A percentile compares a stretch with the other conserved stretches of the same genome.
These are phyloP conservation scores for Penicillium sp. DNA, from an alignment of 2,329 filamentous ascomycete species.

Conservation along the genomic window DNA sequence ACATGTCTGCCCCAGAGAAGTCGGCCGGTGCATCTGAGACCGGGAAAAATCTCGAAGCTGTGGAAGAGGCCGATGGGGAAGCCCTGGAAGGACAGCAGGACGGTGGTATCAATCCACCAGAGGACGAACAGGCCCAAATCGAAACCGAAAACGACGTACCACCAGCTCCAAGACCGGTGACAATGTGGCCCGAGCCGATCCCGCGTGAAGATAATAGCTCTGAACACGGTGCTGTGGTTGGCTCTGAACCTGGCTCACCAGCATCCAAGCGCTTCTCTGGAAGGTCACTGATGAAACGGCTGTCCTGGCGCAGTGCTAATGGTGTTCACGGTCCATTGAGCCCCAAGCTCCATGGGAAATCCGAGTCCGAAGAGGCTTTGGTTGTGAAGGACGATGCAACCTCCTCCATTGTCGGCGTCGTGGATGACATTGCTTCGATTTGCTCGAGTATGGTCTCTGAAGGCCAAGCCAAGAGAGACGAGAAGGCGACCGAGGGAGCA, in stretches of 20 bases:
- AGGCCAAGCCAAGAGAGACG: not conserved
- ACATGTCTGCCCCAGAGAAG: constrained; percentile 25
- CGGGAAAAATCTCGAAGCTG: constrained; percentile 22
- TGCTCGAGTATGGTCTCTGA: constrained; percentile 21
- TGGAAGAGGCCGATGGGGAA: constrained; percentile 17
- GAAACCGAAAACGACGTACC: not conserved
- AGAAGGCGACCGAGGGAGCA: not conserved
- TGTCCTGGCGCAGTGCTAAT: constrained; percentile 31
- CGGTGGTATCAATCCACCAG: not conserved
- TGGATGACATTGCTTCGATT: constrained; percentile 31
- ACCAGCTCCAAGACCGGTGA: not conserved
- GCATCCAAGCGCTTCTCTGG: constrained; percentile 39
- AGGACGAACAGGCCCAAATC: not conserved
- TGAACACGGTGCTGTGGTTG: constrained; percentile 65
- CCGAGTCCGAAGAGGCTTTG: constrained; percentile 43
- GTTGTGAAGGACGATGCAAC: constrained; percentile 25
- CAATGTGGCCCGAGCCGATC: not conserved
- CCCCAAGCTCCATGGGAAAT: constrained; percentile 27
- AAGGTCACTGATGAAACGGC: constrained; percentile 30
- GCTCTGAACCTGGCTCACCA: constrained; percentile 38
- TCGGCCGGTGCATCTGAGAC: constrained; percentile 29
- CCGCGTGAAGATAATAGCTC: constrained; percentile 58
- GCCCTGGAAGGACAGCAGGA: constrained; percentile 4
- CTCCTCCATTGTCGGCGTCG: constrained; percentile 33
- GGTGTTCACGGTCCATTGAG: not conserved